Evolutionary conservation across 2,329 filamentous ascomycete genomes (phyloP).

Genomic region (Pseudomassariella vexata): DNA sequence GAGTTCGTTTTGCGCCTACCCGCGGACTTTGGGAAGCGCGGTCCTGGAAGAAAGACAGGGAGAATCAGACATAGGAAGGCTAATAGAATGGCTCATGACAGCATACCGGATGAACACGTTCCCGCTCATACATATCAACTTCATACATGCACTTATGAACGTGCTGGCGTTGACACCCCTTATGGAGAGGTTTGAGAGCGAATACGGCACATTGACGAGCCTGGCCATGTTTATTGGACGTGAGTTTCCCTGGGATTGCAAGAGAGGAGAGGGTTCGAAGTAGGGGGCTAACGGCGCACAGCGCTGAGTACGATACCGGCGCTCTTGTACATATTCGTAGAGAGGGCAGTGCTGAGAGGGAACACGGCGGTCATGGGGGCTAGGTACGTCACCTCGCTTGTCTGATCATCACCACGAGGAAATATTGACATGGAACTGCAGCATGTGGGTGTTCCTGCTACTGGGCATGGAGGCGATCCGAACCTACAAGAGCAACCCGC

Average conservation of each 20-base stretch:
- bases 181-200: slow-evolving; percentile 86
- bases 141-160: slow-evolving; percentile 79
- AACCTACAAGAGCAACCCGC: slow-evolving; percentile 75
- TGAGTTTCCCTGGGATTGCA: slow-evolving; percentile 42
- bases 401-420: no score
- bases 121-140: slow-evolving; percentile 75
- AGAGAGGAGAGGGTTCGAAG: not conserved
- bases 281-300: slow-evolving; percentile 24
- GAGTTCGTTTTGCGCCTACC: no score
- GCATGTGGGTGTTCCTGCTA: slow-evolving; percentile 89
- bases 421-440: slow-evolving; percentile 32
- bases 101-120: slow-evolving; percentile 93
- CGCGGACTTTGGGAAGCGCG: no score
- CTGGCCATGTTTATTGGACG: slow-evolving; percentile 84
- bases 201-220: slow-evolving; percentile 87
- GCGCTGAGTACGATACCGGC: slow-evolving; percentile 78
- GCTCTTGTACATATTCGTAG: slow-evolving; percentile 71
- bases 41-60: no score
- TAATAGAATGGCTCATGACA: slow-evolving; percentile 37
- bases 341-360: slow-evolving; percentile 63
- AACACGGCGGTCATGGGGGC: slow-evolving; percentile 77
- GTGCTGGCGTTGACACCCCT: slow-evolving; percentile 76
- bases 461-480: slow-evolving; percentile 81
- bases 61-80: no score
- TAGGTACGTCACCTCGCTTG: slow-evolving; percentile 68